These are phyloP conservation scores for Rhododendron ovatum DNA, from an alignment of 148 eudicot species.

Conservation along the genomic window DNA sequence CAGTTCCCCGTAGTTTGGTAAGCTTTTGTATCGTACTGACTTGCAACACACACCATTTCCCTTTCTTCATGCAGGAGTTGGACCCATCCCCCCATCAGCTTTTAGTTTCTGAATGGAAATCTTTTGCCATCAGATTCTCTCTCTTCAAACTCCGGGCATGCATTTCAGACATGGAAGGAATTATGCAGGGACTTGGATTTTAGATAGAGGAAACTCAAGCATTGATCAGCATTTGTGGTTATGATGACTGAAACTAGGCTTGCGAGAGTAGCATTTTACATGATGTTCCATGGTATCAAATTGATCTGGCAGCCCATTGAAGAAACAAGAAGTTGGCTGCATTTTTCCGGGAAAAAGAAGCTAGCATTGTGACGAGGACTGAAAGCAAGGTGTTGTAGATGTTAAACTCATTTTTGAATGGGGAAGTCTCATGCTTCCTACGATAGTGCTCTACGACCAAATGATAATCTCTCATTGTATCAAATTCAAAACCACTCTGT, in stretches of 20 bases:
- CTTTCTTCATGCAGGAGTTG: slow-evolving; percentile 22
- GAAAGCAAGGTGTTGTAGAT: neutral
- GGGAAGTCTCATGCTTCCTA: neutral
- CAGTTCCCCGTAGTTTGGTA: neutral
- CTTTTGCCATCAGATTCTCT: neutral
- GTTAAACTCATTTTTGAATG: neutral
- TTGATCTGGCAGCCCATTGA: neutral
- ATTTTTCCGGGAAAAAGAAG: neutral
- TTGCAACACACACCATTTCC: neutral
- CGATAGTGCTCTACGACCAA: neutral
- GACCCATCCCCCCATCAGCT: slow-evolving; percentile 23
- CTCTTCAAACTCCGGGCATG: neutral
- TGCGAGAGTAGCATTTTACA: neutral
- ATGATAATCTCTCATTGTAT: neutral
- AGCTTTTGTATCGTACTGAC: neutral
- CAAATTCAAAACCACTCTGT: neutral
- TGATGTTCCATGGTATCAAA: neutral
- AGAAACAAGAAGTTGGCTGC: neutral
- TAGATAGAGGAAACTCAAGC: neutral
- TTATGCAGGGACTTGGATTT: neutral
- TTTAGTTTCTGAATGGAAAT: slow-evolving; percentile 4
- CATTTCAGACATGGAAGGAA: neutral
- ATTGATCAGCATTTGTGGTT: neutral
- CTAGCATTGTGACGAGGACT: neutral
- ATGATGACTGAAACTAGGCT: neutral